Percentiles rank a stretch among this genome's conserved stretches.
Evolutionary conservation across 345 rosid species (phyloP).

Genomic region (Salix brachista): DNA sequence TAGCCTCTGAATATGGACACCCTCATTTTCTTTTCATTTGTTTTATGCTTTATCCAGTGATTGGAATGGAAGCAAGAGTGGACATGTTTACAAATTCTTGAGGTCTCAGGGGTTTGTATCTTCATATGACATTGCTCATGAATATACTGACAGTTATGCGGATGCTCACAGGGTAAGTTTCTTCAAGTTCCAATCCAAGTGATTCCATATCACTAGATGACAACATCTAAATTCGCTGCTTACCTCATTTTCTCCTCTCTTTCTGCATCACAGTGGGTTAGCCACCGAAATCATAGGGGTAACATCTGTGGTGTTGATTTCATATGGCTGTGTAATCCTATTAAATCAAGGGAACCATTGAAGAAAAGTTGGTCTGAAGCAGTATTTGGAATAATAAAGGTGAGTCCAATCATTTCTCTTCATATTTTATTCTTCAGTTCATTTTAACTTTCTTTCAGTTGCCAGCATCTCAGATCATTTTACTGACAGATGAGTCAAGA

Average conservation of each 20-base stretch:
- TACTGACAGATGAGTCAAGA: not conserved
- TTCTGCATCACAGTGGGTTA: slow-evolving; percentile 68
- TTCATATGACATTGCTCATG: slow-evolving; percentile 87
- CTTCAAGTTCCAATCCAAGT: not conserved
- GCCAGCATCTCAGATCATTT: not conserved
- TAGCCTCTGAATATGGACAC: not conserved
- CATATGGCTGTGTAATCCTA: slow-evolving; percentile 87
- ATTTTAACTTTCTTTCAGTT: not conserved
- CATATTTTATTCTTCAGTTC: not conserved
- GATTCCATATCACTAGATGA: not conserved
- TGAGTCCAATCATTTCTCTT: slow-evolving; percentile 21
- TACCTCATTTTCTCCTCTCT: not conserved
- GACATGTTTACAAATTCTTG: slow-evolving; percentile 90
- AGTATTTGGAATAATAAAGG: slow-evolving; percentile 67
- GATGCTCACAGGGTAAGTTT: slow-evolving; percentile 82
- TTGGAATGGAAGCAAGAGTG: slow-evolving; percentile 98
- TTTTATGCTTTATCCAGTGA: slow-evolving; percentile 46
- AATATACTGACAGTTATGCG: slow-evolving; percentile 63
- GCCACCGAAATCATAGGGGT: slow-evolving; percentile 94
- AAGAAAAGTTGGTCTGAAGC: slow-evolving; percentile 71
- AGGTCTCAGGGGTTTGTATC: slow-evolving; percentile 93
- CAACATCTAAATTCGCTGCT: not conserved
- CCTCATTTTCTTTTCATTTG: not conserved
- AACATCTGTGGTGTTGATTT: slow-evolving; percentile 97
- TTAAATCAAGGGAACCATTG: slow-evolving; percentile 44